These are phyloP conservation scores for Aspergillus tubingensis DNA, from an alignment of 2,329 filamentous ascomycete genomes.

Conservation along the genomic window DNA sequence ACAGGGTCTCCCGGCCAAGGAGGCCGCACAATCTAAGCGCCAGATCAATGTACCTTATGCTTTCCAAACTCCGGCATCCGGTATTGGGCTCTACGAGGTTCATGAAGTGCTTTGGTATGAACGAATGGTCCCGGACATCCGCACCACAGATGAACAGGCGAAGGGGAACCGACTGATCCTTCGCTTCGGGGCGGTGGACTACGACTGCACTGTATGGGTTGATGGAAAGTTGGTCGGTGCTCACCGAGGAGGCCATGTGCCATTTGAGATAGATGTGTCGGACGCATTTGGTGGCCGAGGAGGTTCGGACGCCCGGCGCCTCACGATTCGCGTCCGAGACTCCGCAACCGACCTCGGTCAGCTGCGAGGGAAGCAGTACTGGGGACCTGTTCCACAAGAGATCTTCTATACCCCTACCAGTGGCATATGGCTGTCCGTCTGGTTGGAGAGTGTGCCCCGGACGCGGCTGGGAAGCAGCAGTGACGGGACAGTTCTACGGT, in stretches of 20 bases:
- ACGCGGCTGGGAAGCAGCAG: constrained; percentile 61
- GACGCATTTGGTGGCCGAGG: constrained; percentile 15
- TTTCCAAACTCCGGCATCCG: constrained; percentile 65
- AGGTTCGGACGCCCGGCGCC: constrained; percentile 31
- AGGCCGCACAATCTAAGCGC: constrained; percentile 46
- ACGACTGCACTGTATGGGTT: constrained; percentile 56
- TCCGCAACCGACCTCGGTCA: constrained; percentile 66
- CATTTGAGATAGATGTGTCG: constrained; percentile 63
- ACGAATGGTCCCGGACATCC: constrained; percentile 53
- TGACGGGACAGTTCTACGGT: constrained; percentile 60
- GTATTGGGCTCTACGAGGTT: constrained; percentile 61
- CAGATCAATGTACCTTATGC: constrained; percentile 66
- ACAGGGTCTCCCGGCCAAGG: constrained; percentile 48
- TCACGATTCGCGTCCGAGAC: constrained; percentile 63
- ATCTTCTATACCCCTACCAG: constrained; percentile 73
- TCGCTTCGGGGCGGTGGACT: constrained; percentile 56
- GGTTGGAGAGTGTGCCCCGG: constrained; percentile 59
- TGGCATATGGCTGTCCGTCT: constrained; percentile 75
- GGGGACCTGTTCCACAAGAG: constrained; percentile 52
- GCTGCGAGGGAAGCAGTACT: constrained; percentile 69
- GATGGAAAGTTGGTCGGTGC: constrained; percentile 55
- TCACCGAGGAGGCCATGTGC: constrained; percentile 63
- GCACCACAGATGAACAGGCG: constrained; percentile 45
- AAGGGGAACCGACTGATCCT: constrained; percentile 43
- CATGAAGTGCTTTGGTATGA: constrained; percentile 72